Evolutionary conservation across 768 basidiomycete species (phyloP).

Genomic region (Pleurotus tuber-regium): DNA sequence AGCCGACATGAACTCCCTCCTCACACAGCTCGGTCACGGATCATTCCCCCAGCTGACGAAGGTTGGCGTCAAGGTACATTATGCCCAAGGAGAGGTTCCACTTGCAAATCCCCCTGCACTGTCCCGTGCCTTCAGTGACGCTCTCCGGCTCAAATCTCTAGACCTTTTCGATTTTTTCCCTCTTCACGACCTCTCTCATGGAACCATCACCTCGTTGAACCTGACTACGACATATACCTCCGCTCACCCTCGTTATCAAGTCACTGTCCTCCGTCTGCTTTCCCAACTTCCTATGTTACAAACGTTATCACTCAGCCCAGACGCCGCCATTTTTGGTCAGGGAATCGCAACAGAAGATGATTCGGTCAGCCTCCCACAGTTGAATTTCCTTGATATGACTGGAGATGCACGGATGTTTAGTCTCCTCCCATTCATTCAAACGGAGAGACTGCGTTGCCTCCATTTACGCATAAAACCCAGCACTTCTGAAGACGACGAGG

Average conservation of each 20-base stretch:
- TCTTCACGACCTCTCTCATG: constrained; percentile 27
- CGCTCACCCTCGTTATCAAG: background rate
- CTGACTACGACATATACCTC: constrained; percentile 25
- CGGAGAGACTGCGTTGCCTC: background rate
- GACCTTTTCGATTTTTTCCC: constrained; percentile 36
- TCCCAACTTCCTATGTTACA: background rate
- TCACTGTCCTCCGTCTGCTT: background rate
- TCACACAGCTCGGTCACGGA: constrained; percentile 30
- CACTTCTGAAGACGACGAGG: background rate
- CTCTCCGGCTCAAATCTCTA: constrained; percentile 32
- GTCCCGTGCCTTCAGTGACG: constrained; percentile 27
- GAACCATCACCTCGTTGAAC: constrained; percentile 31
- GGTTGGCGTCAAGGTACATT: background rate
- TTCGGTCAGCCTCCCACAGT: background rate
- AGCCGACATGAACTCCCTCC: constrained; percentile 35
- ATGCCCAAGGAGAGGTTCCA: constrained; percentile 1
- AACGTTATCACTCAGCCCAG: background rate
- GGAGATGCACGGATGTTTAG: background rate
- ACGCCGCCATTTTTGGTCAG: background rate
- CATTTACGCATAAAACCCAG: background rate
- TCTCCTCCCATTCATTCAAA: background rate
- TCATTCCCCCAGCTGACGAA: constrained; percentile 32
- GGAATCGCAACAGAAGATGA: background rate
- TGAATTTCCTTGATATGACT: background rate
- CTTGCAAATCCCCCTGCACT: constrained; percentile 16